These are phyloP conservation scores for Sclerotinia glacialis DNA, from an alignment of 2,329 filamentous ascomycete genomes.

Conservation along the genomic window DNA sequence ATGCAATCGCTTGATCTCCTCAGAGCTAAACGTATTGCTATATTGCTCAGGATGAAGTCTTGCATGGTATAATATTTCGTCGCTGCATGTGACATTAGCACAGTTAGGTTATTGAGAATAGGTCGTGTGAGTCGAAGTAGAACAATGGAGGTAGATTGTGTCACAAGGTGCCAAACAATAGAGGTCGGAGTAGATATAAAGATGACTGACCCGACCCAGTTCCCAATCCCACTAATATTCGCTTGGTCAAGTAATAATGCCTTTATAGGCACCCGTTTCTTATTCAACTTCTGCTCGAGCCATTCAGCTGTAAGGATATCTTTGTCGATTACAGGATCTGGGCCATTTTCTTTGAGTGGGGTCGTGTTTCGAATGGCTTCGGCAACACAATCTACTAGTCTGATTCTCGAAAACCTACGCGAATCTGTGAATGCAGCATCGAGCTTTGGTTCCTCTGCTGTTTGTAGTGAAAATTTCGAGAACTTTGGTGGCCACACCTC, in stretches of 20 bases:
- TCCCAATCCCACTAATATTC: slow-evolving; percentile 88
- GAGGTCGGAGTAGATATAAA: background rate
- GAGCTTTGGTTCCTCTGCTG: slow-evolving; percentile 52
- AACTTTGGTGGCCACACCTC: slow-evolving; percentile 80
- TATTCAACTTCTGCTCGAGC: slow-evolving; percentile 66
- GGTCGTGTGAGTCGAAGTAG: background rate
- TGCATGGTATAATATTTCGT: slow-evolving; percentile 89
- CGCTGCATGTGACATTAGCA: slow-evolving; percentile 44
- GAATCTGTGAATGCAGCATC: slow-evolving; percentile 80
- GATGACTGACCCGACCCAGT: slow-evolving; percentile 77
- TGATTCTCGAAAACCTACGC: slow-evolving; percentile 73
- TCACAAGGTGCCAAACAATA: background rate
- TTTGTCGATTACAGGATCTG: slow-evolving; percentile 83
- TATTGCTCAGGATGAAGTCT: slow-evolving; percentile 90
- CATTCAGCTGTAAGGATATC: slow-evolving; percentile 74
- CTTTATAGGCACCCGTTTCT: slow-evolving; percentile 83
- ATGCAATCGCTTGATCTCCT: slow-evolving; percentile 70
- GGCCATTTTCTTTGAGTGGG: slow-evolving; percentile 87
- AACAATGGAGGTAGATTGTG: background rate
- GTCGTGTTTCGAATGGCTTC: slow-evolving; percentile 71
- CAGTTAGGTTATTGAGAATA: background rate
- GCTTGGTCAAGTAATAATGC: slow-evolving; percentile 83
- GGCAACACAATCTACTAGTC: slow-evolving; percentile 77
- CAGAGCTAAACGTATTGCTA: slow-evolving; percentile 73
- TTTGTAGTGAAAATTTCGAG: slow-evolving; percentile 79